Percentiles rank a stretch among this genome's conserved stretches.
Evolutionary conservation across 768 basidiomycete genomes (phyloP).

Genomic region (Tricholoma furcatifolium): DNA sequence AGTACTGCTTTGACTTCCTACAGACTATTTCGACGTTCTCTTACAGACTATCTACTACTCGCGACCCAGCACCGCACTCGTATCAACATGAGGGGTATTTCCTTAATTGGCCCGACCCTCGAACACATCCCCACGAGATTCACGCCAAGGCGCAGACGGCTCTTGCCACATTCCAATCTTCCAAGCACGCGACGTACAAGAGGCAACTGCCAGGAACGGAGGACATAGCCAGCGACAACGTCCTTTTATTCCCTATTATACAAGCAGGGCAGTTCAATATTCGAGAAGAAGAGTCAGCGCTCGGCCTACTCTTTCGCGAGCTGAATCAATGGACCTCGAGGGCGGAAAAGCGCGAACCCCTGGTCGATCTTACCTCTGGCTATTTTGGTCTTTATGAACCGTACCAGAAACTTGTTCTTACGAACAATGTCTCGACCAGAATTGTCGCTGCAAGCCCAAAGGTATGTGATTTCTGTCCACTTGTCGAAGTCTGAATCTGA

Average conservation of each 20-base stretch:
- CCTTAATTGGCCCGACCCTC: slow-evolving; percentile 66
- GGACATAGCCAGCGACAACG: slow-evolving; percentile 23
- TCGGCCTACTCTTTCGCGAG: slow-evolving; percentile 52
- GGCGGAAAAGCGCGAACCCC: slow-evolving; percentile 29
- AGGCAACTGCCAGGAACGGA: not conserved
- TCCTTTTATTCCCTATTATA: slow-evolving; percentile 76
- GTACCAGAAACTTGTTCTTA: slow-evolving; percentile 74
- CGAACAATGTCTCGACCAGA: slow-evolving; percentile 54
- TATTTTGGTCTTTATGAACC: slow-evolving; percentile 87
- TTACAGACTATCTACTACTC: slow-evolving; percentile 44
- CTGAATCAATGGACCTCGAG: not conserved
- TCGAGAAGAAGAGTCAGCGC: slow-evolving; percentile 75
- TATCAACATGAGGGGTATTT: slow-evolving; percentile 41
- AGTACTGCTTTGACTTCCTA: slow-evolving; percentile 84
- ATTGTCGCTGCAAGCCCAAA: slow-evolving; percentile 87
- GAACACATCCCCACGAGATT: slow-evolving; percentile 68
- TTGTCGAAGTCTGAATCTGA: not conserved
- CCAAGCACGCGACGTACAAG: slow-evolving; percentile 20
- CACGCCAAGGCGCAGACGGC: slow-evolving; percentile 56
- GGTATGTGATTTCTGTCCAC: slow-evolving; percentile 40
- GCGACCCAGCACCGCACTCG: slow-evolving; percentile 23
- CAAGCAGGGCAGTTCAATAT: slow-evolving; percentile 89
- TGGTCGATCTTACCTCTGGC: slow-evolving; percentile 86
- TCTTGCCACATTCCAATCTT: slow-evolving; percentile 59
- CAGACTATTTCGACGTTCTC: slow-evolving; percentile 69